These are phyloP conservation scores for Tetrahymena malaccensis DNA, from an alignment of 73 alveolate genomes.

Conservation along the genomic window DNA sequence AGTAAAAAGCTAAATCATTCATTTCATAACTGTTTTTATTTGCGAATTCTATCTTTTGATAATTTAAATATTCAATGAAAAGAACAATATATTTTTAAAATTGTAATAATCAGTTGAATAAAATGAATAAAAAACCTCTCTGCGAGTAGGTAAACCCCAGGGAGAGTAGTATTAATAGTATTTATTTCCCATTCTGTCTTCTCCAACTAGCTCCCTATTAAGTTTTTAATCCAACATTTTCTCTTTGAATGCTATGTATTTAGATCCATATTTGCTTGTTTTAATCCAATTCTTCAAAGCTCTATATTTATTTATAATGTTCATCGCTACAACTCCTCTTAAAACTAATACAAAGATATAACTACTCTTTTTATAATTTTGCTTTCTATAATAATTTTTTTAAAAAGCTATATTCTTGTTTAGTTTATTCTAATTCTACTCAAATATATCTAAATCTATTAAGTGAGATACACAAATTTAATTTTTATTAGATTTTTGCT, in stretches of 20 bases:
- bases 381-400: not conserved
- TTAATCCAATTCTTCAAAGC: not conserved
- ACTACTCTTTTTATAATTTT: not conserved
- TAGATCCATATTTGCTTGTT: not conserved
- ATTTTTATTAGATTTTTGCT: not conserved
- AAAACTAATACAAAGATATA: not conserved
- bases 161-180: slow-evolving; percentile 14
- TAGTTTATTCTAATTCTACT: not conserved
- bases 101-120: not conserved
- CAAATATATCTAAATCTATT: not conserved
- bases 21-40: slow-evolving; percentile 12
- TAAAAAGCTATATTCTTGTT: not conserved
- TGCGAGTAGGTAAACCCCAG: slow-evolving; percentile 25
- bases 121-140: slow-evolving; percentile 5
- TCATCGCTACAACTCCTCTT: not conserved
- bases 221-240: slow-evolving; percentile 14
- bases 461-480: not conserved
- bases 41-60: not conserved
- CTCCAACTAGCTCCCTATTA: slow-evolving; percentile 6
- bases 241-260: slow-evolving; percentile 5
- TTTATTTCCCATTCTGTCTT: slow-evolving; percentile 26
- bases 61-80: not conserved
- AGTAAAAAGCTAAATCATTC: slow-evolving; percentile 35
- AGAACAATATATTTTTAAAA: not conserved
- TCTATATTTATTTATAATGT: not conserved